Conservation (phyloP, 2,329 filamentous ascomycete genomes). For the Ustilaginoidea virens region DNA sequence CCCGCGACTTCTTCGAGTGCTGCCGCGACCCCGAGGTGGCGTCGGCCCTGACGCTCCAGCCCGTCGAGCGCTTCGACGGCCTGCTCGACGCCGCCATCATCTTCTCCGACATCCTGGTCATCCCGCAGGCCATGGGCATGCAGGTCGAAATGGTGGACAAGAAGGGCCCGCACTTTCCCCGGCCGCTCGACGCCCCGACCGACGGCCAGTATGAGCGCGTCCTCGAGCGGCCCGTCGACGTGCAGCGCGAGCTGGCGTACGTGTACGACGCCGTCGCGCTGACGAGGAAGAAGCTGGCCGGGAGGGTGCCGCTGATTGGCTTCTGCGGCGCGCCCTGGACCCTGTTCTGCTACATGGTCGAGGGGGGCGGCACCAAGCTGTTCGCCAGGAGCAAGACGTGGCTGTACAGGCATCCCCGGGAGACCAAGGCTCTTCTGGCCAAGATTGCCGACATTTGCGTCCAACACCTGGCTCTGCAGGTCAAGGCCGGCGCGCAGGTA, state of each 20-base stretch:
- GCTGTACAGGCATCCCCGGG: slow-evolving; percentile 79
- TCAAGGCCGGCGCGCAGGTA: slow-evolving; percentile 82
- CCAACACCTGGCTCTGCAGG: slow-evolving; percentile 84
- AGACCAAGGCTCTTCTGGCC: slow-evolving; percentile 64
- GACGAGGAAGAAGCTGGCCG: slow-evolving; percentile 74
- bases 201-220: slow-evolving; percentile 74
- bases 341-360: slow-evolving; percentile 95
- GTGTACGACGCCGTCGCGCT: slow-evolving; percentile 92
- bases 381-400: slow-evolving; percentile 92
- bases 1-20: slow-evolving; percentile 91
- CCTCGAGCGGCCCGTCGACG: slow-evolving; percentile 65
- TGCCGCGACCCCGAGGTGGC: slow-evolving; percentile 87
- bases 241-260: slow-evolving; percentile 72
- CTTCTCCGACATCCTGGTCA: slow-evolving; percentile 95
- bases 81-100: slow-evolving; percentile 96
- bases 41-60: slow-evolving; percentile 85
- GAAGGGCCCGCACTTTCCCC: slow-evolving; percentile 88
- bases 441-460: slow-evolving; percentile 93
- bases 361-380: slow-evolving; percentile 89
- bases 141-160: slow-evolving; percentile 96
- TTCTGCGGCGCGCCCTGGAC: slow-evolving; percentile 98
- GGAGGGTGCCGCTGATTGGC: slow-evolving; percentile 82
- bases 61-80: slow-evolving; percentile 78
- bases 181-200: slow-evolving; percentile 62
- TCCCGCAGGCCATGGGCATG: slow-evolving; percentile 98